Conservation (phyloP, 108 stramenopile genomes). For the Mayamaea pseudoterrestris region DNA sequence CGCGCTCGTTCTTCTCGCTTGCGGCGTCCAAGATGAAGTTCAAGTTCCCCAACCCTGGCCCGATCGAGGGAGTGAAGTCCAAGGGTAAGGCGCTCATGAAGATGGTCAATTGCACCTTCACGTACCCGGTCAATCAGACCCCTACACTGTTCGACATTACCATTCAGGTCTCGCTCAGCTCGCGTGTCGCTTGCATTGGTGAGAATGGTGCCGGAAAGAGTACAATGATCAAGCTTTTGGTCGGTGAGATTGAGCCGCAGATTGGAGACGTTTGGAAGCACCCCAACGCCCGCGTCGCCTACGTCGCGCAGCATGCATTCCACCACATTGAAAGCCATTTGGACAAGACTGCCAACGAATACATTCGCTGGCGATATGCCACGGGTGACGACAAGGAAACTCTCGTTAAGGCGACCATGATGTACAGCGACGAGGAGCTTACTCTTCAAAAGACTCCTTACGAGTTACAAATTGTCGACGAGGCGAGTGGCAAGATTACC, state of each 20-base stretch:
- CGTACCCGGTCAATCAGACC: constrained; percentile 89
- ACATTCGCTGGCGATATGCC: constrained; percentile 99
- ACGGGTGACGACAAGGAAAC: constrained; percentile 98
- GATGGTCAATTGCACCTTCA: constrained; percentile 95
- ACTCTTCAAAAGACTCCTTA: constrained; percentile 89
- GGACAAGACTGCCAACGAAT: constrained; percentile 97
- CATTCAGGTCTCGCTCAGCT: constrained; percentile 94
- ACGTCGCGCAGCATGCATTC: constrained; percentile 99
- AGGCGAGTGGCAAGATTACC: constrained; percentile 86
- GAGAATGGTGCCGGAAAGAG: constrained; percentile 99
- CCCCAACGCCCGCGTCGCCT: constrained; percentile 98
- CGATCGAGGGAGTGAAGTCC: constrained; percentile 97
- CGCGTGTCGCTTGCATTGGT: constrained; percentile 98
- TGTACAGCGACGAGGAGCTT: constrained; percentile 89
- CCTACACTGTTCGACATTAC: constrained; percentile 94
- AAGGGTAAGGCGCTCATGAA: constrained; percentile 99
- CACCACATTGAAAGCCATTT: constrained; percentile 99
- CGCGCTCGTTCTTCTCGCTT: constrained; percentile 94
- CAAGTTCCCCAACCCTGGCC: constrained; percentile 94
- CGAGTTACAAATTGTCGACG: constrained; percentile 90
- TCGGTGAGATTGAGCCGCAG: constrained; percentile 94
- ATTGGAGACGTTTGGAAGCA: constrained; percentile 97
- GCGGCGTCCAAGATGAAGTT: constrained; percentile 90
- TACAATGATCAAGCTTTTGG: constrained; percentile 99
- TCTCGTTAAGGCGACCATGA: constrained; percentile 93